These are phyloP conservation scores for Ceratobasidium theobromae DNA, from an alignment of 1,284 basidiomycete genomes.

Conservation along the genomic window DNA sequence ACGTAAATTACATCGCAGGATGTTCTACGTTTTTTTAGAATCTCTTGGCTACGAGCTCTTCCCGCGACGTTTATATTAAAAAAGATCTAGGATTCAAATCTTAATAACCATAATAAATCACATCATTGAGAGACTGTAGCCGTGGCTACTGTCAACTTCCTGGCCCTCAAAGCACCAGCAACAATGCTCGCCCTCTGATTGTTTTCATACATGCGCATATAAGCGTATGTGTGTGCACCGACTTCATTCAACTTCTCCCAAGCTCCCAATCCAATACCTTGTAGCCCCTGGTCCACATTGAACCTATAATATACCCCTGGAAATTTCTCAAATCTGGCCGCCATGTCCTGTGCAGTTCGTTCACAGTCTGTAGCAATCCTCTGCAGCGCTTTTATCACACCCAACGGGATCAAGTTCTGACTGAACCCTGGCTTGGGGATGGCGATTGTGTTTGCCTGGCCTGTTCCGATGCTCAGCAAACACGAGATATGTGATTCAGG, in stretches of 20 bases:
- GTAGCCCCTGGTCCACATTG: conserved; percentile 1
- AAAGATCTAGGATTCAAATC: too few relatives aligned
- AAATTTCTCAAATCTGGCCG: background rate
- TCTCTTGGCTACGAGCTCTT: too few relatives aligned
- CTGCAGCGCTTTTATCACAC: background rate
- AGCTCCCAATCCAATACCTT: background rate
- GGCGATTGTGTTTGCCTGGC: background rate
- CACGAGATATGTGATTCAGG: background rate
- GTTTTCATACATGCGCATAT: background rate
- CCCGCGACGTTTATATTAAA: too few relatives aligned
- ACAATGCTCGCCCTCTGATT: background rate
- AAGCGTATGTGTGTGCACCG: background rate
- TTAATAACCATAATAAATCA: background rate
- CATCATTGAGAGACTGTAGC: background rate
- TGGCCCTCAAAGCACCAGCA: background rate
- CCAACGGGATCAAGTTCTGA: background rate
- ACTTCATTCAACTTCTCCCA: background rate
- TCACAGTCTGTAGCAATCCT: conserved; percentile 11
- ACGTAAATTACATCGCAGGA: too few relatives aligned
- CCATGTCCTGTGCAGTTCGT: background rate
- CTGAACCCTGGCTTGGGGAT: background rate
- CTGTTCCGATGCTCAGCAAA: conserved; percentile 11
- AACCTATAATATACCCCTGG: background rate
- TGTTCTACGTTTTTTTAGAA: too few relatives aligned
- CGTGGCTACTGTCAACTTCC: background rate